A percentile compares a stretch with the other conserved stretches of the same genome.
Evolutionary conservation across 2,329 filamentous ascomycete genomes (phyloP).

Genomic region (Aspergillus texensis): DNA sequence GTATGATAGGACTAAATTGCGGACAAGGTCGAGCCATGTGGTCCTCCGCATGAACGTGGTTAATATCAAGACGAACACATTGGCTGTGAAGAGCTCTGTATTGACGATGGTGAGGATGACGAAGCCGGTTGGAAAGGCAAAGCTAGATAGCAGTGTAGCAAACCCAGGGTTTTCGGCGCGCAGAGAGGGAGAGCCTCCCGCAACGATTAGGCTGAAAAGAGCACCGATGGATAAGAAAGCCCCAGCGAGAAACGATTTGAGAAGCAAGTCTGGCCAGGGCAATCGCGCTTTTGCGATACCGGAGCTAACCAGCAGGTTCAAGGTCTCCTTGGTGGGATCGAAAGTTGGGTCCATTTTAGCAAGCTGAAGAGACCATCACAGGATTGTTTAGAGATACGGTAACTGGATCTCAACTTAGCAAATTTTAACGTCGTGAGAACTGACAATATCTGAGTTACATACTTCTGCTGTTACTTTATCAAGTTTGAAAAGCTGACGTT

Average conservation of each 20-base stretch:
- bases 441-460: too few relatives aligned
- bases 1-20: not conserved
- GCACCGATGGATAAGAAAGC: not conserved
- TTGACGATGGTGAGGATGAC: not conserved
- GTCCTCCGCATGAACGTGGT: not conserved
- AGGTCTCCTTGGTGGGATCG: not conserved
- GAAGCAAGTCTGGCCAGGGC: not conserved
- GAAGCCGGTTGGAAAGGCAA: not conserved
- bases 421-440: too few relatives aligned
- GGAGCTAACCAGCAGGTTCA: not conserved
- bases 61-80: not conserved
- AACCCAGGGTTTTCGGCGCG: not conserved
- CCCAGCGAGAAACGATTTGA: not conserved
- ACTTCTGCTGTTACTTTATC: too few relatives aligned
- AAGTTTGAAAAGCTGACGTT: too few relatives aligned
- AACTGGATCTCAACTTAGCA: too few relatives aligned
- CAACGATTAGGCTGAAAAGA: not conserved
- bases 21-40: not conserved
- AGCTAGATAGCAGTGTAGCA: not conserved
- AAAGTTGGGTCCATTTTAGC: not conserved
- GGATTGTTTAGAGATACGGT: too few relatives aligned
- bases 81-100: not conserved
- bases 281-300: not conserved
- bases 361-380: rapidly evolving
- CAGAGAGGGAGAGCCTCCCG: not conserved